Evolutionary conservation across 2,329 filamentous ascomycete genomes (phyloP).

Genomic region (Calonectria ilicicola): DNA sequence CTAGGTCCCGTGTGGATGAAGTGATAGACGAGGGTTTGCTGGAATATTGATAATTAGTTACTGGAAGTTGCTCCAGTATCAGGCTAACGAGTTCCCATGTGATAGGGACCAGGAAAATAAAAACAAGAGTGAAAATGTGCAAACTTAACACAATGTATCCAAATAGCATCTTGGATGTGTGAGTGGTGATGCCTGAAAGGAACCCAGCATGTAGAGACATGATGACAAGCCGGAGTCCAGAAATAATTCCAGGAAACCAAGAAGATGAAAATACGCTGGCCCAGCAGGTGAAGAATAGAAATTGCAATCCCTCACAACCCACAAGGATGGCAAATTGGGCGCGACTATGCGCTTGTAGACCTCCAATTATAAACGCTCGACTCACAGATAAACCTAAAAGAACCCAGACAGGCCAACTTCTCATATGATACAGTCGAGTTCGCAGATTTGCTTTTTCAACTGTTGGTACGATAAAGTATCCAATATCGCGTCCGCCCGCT

Average conservation of each 20-base stretch:
- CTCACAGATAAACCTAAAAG: slow-evolving; percentile 23
- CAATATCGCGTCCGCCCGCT: background rate
- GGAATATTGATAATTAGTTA: background rate
- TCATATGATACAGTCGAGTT: background rate
- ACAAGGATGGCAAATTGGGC: slow-evolving; percentile 21
- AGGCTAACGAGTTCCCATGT: slow-evolving; percentile 21
- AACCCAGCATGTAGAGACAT: slow-evolving; percentile 55
- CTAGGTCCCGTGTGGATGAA: background rate
- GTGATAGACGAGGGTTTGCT: background rate
- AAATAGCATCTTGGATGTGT: slow-evolving; percentile 59
- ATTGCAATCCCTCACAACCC: slow-evolving; percentile 13
- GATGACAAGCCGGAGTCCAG: background rate
- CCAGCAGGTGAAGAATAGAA: background rate
- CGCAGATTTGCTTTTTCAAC: slow-evolving; percentile 73
- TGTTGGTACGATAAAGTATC: slow-evolving; percentile 50
- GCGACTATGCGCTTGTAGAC: slow-evolving; percentile 17
- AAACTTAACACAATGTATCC: slow-evolving; percentile 77
- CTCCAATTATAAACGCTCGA: slow-evolving; percentile 25
- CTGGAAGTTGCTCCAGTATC: background rate
- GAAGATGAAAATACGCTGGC: background rate
- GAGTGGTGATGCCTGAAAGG: slow-evolving; percentile 72
- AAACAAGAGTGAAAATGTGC: slow-evolving; percentile 66
- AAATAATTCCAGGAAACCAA: background rate
- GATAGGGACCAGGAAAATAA: slow-evolving; percentile 32
- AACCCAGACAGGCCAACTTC: slow-evolving; percentile 56